Base-by-base conservation (phyloP, 2,329 filamentous ascomycete species). In the Pseudogymnoascus sp. region DNA sequence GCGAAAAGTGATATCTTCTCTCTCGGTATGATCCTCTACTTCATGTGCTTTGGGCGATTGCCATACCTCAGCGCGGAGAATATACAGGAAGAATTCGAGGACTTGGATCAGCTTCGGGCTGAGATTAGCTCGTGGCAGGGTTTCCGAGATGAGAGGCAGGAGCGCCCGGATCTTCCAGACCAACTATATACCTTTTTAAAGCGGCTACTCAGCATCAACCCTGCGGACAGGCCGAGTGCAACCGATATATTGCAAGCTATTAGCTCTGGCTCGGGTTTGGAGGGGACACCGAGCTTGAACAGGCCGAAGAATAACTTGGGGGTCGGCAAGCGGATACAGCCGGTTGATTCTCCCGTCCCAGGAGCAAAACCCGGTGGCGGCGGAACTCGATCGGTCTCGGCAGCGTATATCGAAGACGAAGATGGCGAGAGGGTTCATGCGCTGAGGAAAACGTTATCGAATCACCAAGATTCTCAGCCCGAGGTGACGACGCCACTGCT, bases 1-100 rank as follows among this genome's bases (percentile, higher is more conserved):
- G 92, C 90, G 23, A 99, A 97, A 70, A 96, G 92, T 0, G 94
- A 99, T 69, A 88, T 99, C n/a, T 99, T 99, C 73, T 96, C 92
- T 0, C 77, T 99, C 0, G 94, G 94, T 56, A 96, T 99, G 92
- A 97, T 97, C 60, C 80, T 99, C 3, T 95, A 97, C 72, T 99
- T 99, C 70, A 88, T 99, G 79, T 99, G 94, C 71, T 99, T 99
- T 70, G 90, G 88, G 1, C 82, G 86, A 52, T 79, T 99, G 9
- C 94, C 94, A 0, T 99, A 97, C 70, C 79, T 75, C 21, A 89
- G 87, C 66, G 90, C 92, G 58, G 92, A 97, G 69, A 80, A 86
- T 3, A 79, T 95, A 19, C 84, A 96, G 62, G 92, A 97, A 71
- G 92, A 97, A 69, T 85, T 90, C 60, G 94, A 99, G 70, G 91